These are phyloP conservation scores for Gaeumannomyces sp. DNA, from an alignment of 2,329 filamentous ascomycete species.

Conservation along the genomic window DNA sequence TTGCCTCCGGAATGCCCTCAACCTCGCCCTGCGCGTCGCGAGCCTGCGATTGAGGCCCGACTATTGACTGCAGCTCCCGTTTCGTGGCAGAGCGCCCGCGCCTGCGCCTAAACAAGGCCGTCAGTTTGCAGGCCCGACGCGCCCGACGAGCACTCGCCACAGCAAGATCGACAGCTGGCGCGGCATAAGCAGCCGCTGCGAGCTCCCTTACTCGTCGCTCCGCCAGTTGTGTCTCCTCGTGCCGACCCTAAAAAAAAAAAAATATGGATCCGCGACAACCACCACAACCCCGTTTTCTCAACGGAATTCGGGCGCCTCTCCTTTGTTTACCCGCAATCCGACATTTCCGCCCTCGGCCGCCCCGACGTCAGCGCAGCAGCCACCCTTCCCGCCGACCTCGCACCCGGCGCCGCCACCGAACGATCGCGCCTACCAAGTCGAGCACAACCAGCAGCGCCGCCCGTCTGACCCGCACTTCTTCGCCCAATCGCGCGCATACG, in stretches of 20 bases:
- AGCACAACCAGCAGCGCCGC: conserved; percentile 27
- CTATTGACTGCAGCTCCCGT: neutral
- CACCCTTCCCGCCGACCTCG: conserved; percentile 15
- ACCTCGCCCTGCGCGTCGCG: neutral
- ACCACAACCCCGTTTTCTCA: conserved; percentile 25
- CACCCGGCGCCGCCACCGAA: conserved; percentile 17
- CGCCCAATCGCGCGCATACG: conserved; percentile 29
- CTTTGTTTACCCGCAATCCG: conserved; percentile 24
- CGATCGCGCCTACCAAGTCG: conserved; percentile 22
- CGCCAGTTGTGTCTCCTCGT: neutral
- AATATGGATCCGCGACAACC: conserved; percentile 30
- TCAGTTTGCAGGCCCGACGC: neutral
- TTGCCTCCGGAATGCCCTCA: neutral
- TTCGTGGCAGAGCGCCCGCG: neutral
- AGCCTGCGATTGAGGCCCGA: neutral
- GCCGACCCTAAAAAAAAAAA: neutral
- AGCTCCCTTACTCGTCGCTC: neutral
- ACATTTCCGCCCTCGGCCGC: conserved; percentile 20
- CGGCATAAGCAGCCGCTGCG: neutral
- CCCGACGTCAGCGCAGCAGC: conserved; percentile 14
- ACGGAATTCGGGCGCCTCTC: conserved; percentile 25
- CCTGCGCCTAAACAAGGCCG: too few species aligned
- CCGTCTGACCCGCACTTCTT: conserved; percentile 39
- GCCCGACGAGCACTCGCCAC: neutral
- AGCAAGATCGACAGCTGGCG: neutral